A percentile compares a stretch with the other conserved stretches of the same genome.
phyloP scores from a whole-genome alignment of 768 basidiomycete species.

The Serendipita indica region DNA sequence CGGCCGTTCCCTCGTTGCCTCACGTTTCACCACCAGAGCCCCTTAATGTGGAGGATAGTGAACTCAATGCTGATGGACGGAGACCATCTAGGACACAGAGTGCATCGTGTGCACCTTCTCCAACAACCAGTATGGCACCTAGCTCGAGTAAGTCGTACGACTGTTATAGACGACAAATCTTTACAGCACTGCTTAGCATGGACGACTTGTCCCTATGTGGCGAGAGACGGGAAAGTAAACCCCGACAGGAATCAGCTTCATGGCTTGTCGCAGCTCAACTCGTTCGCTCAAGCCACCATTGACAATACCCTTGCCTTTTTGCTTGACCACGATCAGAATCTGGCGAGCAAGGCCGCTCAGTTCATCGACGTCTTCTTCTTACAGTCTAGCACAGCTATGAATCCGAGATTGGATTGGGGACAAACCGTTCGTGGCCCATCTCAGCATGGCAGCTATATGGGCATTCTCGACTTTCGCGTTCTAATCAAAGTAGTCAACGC shows the following conservation, averaged over 20 bases:
- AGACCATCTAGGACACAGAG: not conserved
- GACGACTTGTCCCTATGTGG: constrained; percentile 34
- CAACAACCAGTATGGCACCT: constrained; percentile 11
- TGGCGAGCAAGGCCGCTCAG: constrained; percentile 34
- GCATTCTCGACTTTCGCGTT: constrained; percentile 42
- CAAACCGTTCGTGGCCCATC: constrained; percentile 40
- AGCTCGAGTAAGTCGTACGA: constrained; percentile 11
- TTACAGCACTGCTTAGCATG: constrained; percentile 19
- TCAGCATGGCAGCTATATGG: constrained; percentile 35
- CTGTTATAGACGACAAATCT: not conserved
- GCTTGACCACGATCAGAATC: constrained; percentile 22
- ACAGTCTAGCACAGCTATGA: constrained; percentile 29
- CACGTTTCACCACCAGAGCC: no score
- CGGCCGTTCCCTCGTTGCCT: no score
- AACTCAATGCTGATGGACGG: not conserved
- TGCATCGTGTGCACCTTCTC: constrained; percentile 8
- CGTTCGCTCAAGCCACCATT: constrained; percentile 30
- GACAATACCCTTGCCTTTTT: constrained; percentile 33
- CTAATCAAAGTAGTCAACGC: constrained; percentile 39
- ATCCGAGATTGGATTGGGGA: constrained; percentile 40
- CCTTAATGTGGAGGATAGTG: no score
- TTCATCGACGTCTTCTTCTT: constrained; percentile 36
- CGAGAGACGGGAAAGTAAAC: constrained; percentile 39
- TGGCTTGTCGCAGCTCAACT: constrained; percentile 29
- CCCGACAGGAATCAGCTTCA: constrained; percentile 36